Percentiles rank a stretch among this genome's conserved stretches.
Conservation (phyloP, 257 asterid species). For the Capsicum rhomboideum region DNA sequence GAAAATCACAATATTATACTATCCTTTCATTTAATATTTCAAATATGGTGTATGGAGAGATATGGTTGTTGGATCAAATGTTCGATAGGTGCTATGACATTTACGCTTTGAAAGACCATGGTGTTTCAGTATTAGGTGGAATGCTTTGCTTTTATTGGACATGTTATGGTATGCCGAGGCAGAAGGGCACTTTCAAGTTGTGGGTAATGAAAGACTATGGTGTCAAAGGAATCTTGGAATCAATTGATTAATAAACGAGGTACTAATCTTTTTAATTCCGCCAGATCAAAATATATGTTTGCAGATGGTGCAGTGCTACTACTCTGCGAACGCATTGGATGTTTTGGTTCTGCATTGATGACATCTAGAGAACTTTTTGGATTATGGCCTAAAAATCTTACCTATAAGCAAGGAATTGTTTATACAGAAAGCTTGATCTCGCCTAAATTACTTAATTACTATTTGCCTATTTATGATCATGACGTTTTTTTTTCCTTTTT, state of each 20-base stretch:
- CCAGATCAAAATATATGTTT: neutral
- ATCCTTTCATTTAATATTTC: neutral
- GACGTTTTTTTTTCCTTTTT: neutral
- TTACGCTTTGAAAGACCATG: neutral
- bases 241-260: neutral
- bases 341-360: neutral
- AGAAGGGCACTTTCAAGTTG: no score
- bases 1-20: neutral
- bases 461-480: neutral
- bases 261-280: neutral
- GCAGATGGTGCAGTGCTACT: neutral
- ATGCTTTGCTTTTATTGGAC: no score
- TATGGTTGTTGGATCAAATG: neutral
- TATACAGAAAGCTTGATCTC: neutral
- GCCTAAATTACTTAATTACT: neutral
- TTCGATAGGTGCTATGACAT: accelerated
- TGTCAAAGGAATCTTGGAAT: neutral
- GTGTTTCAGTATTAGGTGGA: no score
- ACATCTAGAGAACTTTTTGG: neutral
- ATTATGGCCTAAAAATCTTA: neutral
- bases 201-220: no score
- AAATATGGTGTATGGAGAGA: neutral
- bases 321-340: neutral
- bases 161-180: no score
- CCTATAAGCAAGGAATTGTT: neutral